Percentiles rank a stretch among this genome's conserved stretches.
Evolutionary conservation across 352 stramenopile species (phyloP).

Genomic region (Blastocystis sp.): DNA sequence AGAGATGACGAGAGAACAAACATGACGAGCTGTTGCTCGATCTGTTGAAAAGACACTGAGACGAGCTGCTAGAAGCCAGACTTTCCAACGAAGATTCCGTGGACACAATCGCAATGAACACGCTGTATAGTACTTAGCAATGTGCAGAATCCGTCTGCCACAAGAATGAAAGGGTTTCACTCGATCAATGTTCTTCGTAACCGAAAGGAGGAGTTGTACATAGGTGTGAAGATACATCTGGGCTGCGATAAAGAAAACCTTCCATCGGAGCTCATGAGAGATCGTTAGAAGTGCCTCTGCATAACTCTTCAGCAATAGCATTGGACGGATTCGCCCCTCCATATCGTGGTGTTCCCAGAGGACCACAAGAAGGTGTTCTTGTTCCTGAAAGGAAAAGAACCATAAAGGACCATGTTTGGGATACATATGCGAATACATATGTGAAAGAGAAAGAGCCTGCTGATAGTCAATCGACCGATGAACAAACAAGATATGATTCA

Average conservation of each 20-base stretch:
- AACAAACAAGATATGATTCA: conserved; percentile 3
- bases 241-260: neutral
- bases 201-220: neutral
- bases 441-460: neutral
- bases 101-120: neutral
- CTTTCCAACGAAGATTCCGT: neutral
- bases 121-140: neutral
- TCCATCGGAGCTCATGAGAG: conserved; percentile 30
- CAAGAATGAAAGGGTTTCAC: neutral
- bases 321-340: neutral
- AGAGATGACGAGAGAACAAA: neutral
- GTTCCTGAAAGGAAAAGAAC: conserved; percentile 48
- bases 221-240: neutral
- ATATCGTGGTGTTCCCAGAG: neutral
- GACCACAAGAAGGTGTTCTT: neutral
- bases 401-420: conserved; percentile 18
- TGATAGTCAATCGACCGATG: neutral
- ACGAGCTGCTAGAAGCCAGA: conserved; percentile 23
- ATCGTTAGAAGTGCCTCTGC: neutral
- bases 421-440: neutral
- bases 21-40: neutral
- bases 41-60: neutral
- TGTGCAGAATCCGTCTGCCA: neutral
- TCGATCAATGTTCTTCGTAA: neutral
- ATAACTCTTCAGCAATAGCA: neutral